Base-by-base conservation (phyloP, 768 basidiomycete genomes). In the Myochromella boudieri region DNA sequence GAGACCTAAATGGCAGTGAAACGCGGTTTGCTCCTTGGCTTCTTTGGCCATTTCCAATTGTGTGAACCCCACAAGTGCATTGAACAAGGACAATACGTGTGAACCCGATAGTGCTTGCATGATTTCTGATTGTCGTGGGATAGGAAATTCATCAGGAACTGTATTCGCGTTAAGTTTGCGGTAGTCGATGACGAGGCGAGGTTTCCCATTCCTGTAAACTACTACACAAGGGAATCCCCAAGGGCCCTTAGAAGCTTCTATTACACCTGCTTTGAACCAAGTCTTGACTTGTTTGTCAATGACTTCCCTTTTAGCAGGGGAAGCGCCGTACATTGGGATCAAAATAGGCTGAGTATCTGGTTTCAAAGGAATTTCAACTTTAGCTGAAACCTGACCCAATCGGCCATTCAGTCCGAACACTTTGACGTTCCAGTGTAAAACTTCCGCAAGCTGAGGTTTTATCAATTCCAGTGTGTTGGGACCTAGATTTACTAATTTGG, bases 11-110 rank as follows among this genome's bases (percentile, higher is more conserved):
- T 74, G 75, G 0, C 64, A 65, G 3, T 66, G 46, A 41, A 76
- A 75, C 0, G 70, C 70, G 0, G 66, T 63, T 31, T 68, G 67
- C 21, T 67, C 60, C 10, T 53, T 47, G n/a, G 61, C 64, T 9
- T 64, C 52, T 0, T 58, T 49, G 0, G 44, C 47, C 37, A 72
- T 59, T 31, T 60, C 53, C 0, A 72, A 45, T 46, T 77, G 75
- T 0, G 67, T 71, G 44, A 74, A 77, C 7, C 72, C 70, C 0
- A 72, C 60, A 0, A 69, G 44, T 0, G 68, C 66, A 51, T 73
- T 69, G 5, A 74, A 50, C 0, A 67, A 57, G 0, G 68, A 60
- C 1, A 75, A 50, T 4, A 52, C 57, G 42, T 69, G 63, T 4
- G 60, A 47, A 0, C 68, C 69, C 1, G 55, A 51, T 6, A 71